These are phyloP conservation scores for Cyathus striatus DNA, from an alignment of 768 basidiomycete genomes.

Conservation along the genomic window DNA sequence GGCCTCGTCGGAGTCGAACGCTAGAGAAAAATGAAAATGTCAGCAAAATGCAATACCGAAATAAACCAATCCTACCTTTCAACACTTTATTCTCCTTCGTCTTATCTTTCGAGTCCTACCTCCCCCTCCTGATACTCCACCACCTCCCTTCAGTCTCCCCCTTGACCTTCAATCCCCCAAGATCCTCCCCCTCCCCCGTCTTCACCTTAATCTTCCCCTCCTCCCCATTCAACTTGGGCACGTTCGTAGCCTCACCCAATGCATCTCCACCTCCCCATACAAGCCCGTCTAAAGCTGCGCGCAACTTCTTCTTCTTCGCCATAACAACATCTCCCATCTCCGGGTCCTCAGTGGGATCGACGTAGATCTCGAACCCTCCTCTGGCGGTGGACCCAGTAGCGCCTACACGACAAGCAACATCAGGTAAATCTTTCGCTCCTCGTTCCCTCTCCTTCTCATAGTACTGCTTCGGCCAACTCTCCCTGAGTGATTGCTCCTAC, in stretches of 20 bases:
- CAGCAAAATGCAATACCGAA: too few relatives aligned
- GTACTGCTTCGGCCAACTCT: too few relatives aligned
- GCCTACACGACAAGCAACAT: conserved; percentile 51
- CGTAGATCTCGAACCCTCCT: conserved; percentile 67
- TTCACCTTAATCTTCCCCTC: conserved; percentile 18
- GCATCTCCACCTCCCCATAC: conserved; percentile 49
- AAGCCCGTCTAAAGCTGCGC: conserved; percentile 55
- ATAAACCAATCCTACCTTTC: too few relatives aligned
- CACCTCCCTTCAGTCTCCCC: too few relatives aligned
- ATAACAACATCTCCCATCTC: conserved; percentile 67
- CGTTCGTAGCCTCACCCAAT: conserved; percentile 58
- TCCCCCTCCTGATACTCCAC: conserved; percentile 78
- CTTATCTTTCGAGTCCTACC: conserved; percentile 71
- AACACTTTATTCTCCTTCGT: conserved; percentile 36
- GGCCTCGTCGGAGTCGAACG: conserved; percentile 28
- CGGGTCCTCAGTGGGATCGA: conserved; percentile 60
- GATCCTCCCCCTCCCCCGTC: conserved; percentile 42
- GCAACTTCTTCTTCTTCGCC: conserved; percentile 73
- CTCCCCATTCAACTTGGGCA: conserved; percentile 19
- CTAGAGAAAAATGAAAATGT: too few relatives aligned
- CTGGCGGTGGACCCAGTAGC: conserved; percentile 20
- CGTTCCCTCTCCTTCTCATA: too few relatives aligned
- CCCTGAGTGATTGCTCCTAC: too few relatives aligned
- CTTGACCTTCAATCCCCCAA: too few relatives aligned
- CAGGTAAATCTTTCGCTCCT: conserved; percentile 50